Evolutionary conservation across 2,329 filamentous ascomycete genomes (phyloP).

Genomic region (Clonostachys sp.): DNA sequence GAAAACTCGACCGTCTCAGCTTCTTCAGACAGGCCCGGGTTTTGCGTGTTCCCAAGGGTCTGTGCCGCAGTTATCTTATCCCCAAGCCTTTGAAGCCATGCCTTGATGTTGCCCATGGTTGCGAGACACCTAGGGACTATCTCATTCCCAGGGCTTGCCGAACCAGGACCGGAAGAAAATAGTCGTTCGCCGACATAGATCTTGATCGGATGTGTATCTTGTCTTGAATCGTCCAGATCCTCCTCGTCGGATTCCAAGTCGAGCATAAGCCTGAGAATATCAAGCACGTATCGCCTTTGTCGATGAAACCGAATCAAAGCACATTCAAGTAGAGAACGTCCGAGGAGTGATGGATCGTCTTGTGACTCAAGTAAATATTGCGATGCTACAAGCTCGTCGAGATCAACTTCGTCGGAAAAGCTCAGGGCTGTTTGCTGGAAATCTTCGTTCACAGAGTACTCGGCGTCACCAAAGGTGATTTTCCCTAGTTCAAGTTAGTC

Average conservation of each 20-base stretch:
- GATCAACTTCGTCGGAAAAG: slow-evolving; percentile 80
- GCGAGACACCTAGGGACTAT: slow-evolving; percentile 48
- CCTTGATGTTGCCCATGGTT: slow-evolving; percentile 73
- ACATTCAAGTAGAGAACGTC: slow-evolving; percentile 70
- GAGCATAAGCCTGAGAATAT: slow-evolving; percentile 77
- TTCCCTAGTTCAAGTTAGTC: slow-evolving; percentile 51
- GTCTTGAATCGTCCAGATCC: background rate
- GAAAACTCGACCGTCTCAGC: slow-evolving; percentile 79
- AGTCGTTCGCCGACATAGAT: slow-evolving; percentile 53
- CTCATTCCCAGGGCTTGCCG: slow-evolving; percentile 26
- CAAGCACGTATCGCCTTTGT: slow-evolving; percentile 75
- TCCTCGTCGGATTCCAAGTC: slow-evolving; percentile 54
- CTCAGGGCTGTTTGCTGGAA: slow-evolving; percentile 81
- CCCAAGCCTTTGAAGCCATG: slow-evolving; percentile 68
- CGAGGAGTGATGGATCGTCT: slow-evolving; percentile 62
- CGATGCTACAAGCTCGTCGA: slow-evolving; percentile 85
- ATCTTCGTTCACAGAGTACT: slow-evolving; percentile 79
- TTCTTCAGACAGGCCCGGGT: slow-evolving; percentile 50
- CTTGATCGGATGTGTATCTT: slow-evolving; percentile 27
- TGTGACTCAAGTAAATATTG: slow-evolving; percentile 71
- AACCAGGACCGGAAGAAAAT: slow-evolving; percentile 20
- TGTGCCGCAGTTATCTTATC: slow-evolving; percentile 74
- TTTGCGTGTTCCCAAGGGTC: slow-evolving; percentile 63
- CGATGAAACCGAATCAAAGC: slow-evolving; percentile 87
- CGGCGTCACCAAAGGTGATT: slow-evolving; percentile 64